phyloP scores from a whole-genome alignment of 768 basidiomycete species.

The Pilatotrama ljubarskyi region DNA sequence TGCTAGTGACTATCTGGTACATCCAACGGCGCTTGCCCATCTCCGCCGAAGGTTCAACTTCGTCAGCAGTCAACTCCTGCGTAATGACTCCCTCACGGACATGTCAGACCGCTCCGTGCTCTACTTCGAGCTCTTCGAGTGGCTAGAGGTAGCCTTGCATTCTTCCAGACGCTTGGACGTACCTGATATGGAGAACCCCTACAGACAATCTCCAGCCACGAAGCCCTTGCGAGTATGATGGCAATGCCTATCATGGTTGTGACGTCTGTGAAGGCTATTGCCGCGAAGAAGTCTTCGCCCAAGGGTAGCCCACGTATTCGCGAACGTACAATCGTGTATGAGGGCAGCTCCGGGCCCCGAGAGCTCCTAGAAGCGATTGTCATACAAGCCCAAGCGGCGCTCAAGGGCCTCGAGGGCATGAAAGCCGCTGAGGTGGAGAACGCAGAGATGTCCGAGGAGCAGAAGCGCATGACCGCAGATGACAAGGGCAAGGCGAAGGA shows the following conservation, averaged over 20 bases:
- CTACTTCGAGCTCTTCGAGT: conserved; percentile 88
- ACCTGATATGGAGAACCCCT: conserved; percentile 8
- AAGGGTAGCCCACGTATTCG: conserved; percentile 55
- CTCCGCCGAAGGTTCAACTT: conserved; percentile 89
- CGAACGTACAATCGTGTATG: conserved; percentile 84
- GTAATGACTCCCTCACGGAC: conserved; percentile 91
- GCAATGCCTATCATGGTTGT: conserved; percentile 96
- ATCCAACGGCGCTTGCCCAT: conserved; percentile 89
- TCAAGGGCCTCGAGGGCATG: conserved; percentile 79
- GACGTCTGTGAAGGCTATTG: conserved; percentile 62
- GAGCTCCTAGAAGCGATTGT: conserved; percentile 90
- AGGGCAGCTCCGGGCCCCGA: conserved; percentile 87
- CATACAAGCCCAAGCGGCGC: conserved; percentile 89
- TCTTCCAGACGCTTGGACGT: background rate
- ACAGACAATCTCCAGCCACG: conserved; percentile 90
- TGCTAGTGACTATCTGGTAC: conserved; percentile 89
- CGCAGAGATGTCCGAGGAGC: conserved; percentile 82
- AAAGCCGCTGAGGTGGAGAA: conserved; percentile 45
- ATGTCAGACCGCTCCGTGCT: conserved; percentile 87
- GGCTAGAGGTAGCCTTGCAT: conserved; percentile 71
- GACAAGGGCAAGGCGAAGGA: conserved; percentile 70
- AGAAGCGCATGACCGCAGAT: conserved; percentile 79
- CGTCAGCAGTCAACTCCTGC: conserved; percentile 79
- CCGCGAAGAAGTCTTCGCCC: conserved; percentile 50
- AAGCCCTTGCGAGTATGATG: conserved; percentile 93